Evolutionary conservation across 108 stramenopile genomes (phyloP), one percentile per base, ranked within the genome.

Genomic region (Skeletonema costatum): DNA sequence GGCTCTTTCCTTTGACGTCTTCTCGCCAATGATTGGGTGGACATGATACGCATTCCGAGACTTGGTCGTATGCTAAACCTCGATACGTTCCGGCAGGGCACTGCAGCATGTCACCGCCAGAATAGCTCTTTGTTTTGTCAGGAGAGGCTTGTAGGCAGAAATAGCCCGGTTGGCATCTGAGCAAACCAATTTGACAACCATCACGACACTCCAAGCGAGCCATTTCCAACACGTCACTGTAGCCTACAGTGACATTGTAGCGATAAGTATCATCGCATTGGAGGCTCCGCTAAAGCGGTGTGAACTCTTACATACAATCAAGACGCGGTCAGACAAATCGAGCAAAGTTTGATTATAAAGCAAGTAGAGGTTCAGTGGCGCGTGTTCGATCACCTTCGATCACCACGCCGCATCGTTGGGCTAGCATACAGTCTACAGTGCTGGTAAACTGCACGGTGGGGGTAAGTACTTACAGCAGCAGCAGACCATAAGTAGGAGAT

Each of bases 41-140:
- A 65, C 87, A 90, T 8, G 70, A 62, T 0, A 73, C 58, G 48
- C 89, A 90, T 36, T 70, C 21, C 19, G 82, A 68, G n/a, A 82
- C 80, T 12, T 64, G 73, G 32, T 89, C 81, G 56, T 85, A 87
- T 11, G 70, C 64, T 13, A 82, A 63, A 60, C 85, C 82, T 25
- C 92, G 83, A 67, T 86, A 91, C 8, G 88, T 87, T 13, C 90
- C 92, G 0, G 87, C 46, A 11, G 82, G 80, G 64, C 92, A 93
- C 5, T 63, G 73, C 38, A 71, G 48, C 92, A 91, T 93, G 32
- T 60, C 38, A n/a, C 87, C 92, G 30, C 85, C 59, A 41, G 44
- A 16, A 46, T 69, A 61, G 11, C 44, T 36, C 38, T 21, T n/a
- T 41, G n/a, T 25, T 41, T 70, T 64, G 29, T 66, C 38, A 21